These are phyloP conservation scores for Mycena latifolia DNA, from an alignment of 768 basidiomycete species.

Conservation along the genomic window DNA sequence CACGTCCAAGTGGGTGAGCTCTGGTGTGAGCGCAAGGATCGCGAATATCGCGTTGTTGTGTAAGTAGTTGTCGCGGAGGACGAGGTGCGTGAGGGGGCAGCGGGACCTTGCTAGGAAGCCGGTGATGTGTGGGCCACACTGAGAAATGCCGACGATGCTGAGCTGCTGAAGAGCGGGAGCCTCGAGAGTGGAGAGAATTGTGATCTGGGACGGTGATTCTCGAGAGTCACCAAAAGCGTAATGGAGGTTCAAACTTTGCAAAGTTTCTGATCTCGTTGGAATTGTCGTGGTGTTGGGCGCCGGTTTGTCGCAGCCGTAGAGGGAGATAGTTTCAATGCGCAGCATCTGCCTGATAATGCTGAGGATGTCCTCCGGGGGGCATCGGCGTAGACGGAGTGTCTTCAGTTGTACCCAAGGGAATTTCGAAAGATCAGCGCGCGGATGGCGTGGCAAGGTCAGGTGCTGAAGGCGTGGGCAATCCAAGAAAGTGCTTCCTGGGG, in stretches of 20 bases:
- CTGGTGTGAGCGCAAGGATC: neutral
- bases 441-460: neutral
- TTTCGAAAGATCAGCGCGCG: no score
- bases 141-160: neutral
- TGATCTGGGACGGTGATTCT: no score
- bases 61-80: neutral
- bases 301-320: no score
- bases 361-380: neutral
- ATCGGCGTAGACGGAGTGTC: neutral
- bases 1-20: no score
- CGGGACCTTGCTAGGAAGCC: neutral
- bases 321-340: neutral
- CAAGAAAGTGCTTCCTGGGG: neutral
- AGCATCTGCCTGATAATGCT: neutral
- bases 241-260: neutral
- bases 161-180: conserved; percentile 9
- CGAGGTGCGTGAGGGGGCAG: conserved; percentile 10
- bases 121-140: neutral
- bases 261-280: neutral
- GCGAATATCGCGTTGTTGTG: neutral
- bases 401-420: conserved; percentile 8
- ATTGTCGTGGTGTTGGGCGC: no score
- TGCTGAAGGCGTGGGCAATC: neutral
- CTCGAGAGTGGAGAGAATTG: neutral
- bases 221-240: neutral